A percentile compares a stretch with the other conserved stretches of the same genome.
phyloP scores from a whole-genome alignment of 495 filamentous ascomycete genomes.

The Daldinia grandis region DNA sequence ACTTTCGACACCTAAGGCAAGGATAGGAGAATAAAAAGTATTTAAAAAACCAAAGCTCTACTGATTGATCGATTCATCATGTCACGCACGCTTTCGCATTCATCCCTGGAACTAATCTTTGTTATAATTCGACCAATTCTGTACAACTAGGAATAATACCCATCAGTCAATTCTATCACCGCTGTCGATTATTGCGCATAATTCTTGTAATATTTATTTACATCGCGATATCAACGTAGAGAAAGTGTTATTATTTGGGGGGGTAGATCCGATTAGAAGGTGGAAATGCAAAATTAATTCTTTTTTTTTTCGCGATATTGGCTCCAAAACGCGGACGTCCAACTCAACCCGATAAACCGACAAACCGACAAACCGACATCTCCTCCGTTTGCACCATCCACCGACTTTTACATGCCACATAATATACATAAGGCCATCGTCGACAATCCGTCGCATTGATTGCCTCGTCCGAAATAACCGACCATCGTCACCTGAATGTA shows the following conservation, averaged over 20 bases:
- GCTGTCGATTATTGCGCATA: conserved; percentile 18
- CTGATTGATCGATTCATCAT: conserved; percentile 32
- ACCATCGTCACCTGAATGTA: conserved; percentile 20
- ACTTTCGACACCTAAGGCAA: conserved; percentile 1
- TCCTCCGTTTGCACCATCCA: conserved; percentile 17
- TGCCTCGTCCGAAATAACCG: background rate
- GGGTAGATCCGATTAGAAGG: conserved; percentile 1
- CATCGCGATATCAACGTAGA: background rate
- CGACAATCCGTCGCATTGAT: conserved; percentile 23
- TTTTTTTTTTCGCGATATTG: conserved; percentile 23
- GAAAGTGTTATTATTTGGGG: background rate
- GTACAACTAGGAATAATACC: conserved; percentile 27
- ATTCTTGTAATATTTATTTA: conserved; percentile 6
- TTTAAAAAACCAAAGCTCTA: conserved; percentile 29
- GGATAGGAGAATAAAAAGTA: conserved; percentile 8
- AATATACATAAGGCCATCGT: background rate
- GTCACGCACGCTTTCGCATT: conserved; percentile 40
- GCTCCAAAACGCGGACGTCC: conserved; percentile 16
- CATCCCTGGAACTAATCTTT: conserved; percentile 38
- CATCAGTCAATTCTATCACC: conserved; percentile 26
- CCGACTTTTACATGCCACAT: conserved; percentile 25
- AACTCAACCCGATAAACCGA: conserved; percentile 11
- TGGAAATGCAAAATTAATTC: conserved; percentile 17
- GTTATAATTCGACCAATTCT: conserved; percentile 35
- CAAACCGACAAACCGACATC: background rate